These are phyloP conservation scores for Raphanus sativus DNA, from an alignment of 345 rosid genomes.

Conservation along the genomic window DNA sequence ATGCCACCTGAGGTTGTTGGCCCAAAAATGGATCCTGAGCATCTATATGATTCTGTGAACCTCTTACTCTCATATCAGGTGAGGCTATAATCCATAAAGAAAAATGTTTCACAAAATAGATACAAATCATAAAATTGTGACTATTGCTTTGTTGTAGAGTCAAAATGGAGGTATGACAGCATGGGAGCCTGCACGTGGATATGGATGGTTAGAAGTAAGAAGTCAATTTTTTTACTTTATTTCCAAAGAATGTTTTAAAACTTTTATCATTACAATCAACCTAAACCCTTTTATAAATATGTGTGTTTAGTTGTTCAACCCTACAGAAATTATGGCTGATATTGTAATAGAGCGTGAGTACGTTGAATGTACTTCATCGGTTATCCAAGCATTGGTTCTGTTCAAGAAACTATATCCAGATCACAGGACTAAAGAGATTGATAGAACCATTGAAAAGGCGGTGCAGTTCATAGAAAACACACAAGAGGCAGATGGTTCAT, in stretches of 20 bases:
- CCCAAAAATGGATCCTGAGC: constrained; percentile 43
- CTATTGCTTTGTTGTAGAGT: background rate
- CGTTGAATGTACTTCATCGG: background rate
- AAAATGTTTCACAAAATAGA: background rate
- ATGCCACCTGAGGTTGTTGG: constrained; percentile 69
- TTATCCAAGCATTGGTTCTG: background rate
- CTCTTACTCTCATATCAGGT: constrained; percentile 60
- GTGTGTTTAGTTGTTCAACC: background rate
- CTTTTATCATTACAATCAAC: too few species aligned
- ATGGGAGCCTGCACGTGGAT: background rate
- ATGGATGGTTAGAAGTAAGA: background rate
- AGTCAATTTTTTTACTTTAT: too few species aligned
- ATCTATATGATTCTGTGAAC: constrained; percentile 54
- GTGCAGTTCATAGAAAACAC: background rate
- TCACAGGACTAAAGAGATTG: background rate
- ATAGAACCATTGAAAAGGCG: background rate
- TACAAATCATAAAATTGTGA: too few species aligned
- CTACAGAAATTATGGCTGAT: background rate
- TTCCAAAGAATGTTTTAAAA: too few species aligned
- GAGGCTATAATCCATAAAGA: background rate
- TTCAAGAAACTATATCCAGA: background rate
- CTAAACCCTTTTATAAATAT: too few species aligned
- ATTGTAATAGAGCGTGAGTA: background rate
- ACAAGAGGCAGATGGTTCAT: background rate
- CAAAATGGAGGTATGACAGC: background rate